A percentile compares a stretch with the other conserved stretches of the same genome.
Evolutionary conservation across 1,284 basidiomycete species (phyloP).

Genomic region (Filobasidium uniguttulatum): DNA sequence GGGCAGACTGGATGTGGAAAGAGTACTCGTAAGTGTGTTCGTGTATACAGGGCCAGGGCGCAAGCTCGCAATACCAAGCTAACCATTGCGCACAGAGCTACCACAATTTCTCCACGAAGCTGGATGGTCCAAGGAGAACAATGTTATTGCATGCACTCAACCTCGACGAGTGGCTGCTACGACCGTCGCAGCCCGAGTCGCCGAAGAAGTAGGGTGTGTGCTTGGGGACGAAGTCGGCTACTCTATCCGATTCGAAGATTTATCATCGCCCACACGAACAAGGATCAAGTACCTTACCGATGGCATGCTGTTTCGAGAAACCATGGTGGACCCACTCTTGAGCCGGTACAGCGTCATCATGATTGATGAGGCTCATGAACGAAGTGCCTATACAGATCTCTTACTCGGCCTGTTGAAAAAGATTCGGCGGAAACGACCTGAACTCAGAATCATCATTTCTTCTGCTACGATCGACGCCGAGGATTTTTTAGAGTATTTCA

Average conservation of each 20-base stretch:
- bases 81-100: slow-evolving; percentile 47
- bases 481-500: slow-evolving; percentile 79
- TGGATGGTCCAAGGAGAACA: slow-evolving; percentile 68
- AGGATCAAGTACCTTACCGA: slow-evolving; percentile 96
- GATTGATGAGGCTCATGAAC: slow-evolving; percentile 95
- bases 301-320: slow-evolving; percentile 92
- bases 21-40: slow-evolving; percentile 62
- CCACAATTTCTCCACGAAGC: slow-evolving; percentile 87
- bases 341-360: slow-evolving; percentile 89
- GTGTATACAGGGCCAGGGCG: background rate
- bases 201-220: slow-evolving; percentile 69
- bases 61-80: background rate
- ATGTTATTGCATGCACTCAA: slow-evolving; percentile 79
- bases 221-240: slow-evolving; percentile 97
- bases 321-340: slow-evolving; percentile 73
- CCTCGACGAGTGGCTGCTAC: slow-evolving; percentile 90
- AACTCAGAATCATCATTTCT: slow-evolving; percentile 77
- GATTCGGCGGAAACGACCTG: slow-evolving; percentile 80
- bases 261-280: slow-evolving; percentile 63
- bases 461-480: slow-evolving; percentile 90
- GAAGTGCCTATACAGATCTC: slow-evolving; percentile 86
- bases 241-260: slow-evolving; percentile 93
- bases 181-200: slow-evolving; percentile 78
- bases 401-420: slow-evolving; percentile 84
- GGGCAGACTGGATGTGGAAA: slow-evolving; percentile 97